Conservation (phyloP, 2,329 filamentous ascomycete species). For the Ceratocystis lukuohia region DNA sequence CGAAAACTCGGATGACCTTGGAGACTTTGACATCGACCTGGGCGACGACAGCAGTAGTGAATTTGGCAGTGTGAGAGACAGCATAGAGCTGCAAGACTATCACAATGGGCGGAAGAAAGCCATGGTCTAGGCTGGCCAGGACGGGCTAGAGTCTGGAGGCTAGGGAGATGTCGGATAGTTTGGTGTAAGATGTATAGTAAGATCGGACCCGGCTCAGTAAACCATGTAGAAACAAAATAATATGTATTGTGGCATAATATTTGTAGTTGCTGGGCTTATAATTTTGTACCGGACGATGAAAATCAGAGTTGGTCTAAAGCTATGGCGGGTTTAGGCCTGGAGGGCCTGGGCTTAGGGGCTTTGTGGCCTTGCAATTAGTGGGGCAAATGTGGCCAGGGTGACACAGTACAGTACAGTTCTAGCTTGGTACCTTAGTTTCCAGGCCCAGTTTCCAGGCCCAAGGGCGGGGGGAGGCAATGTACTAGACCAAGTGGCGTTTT, state of each 20-base stretch:
- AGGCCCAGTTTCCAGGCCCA: background rate
- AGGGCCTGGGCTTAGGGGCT: no score
- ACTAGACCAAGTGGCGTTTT: background rate
- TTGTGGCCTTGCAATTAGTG: no score
- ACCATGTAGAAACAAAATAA: background rate
- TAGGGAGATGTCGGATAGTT: background rate
- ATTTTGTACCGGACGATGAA: background rate
- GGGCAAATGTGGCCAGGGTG: no score
- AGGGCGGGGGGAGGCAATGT: background rate
- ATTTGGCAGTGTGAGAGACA: background rate
- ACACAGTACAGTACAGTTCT: background rate
- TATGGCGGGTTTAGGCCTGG: no score
- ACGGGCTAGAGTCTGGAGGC: background rate
- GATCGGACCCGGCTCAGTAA: background rate
- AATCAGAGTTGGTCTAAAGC: background rate
- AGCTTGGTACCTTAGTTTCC: background rate
- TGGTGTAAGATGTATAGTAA: background rate
- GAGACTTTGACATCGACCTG: background rate
- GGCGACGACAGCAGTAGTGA: background rate
- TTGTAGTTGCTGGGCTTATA: background rate
- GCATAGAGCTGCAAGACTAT: conserved; percentile 5
- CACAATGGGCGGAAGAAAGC: background rate
- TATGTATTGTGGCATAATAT: background rate
- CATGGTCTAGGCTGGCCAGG: background rate
- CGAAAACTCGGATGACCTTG: background rate